Base-by-base conservation (phyloP, 1,284 basidiomycete species). In the Melampsora occidentalis region DNA sequence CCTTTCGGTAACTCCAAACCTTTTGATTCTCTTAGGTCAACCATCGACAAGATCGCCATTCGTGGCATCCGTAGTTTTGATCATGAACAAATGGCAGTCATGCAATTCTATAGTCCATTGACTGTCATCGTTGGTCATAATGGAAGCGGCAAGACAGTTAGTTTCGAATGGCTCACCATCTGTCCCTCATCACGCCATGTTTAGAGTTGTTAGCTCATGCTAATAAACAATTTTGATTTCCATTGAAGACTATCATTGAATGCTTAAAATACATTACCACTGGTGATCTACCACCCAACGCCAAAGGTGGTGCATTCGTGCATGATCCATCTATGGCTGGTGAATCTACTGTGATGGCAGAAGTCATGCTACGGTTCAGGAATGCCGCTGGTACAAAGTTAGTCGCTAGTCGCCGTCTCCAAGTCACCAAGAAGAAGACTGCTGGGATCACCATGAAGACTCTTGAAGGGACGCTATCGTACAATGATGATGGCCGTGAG, bases 71-170 rank as follows among this genome's bases (percentile, higher is more conserved):
- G 84, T 35, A 82, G 82, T 33, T 85, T 85, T 69, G 84, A 85
- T 85, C 93, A 97, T 87, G 97, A 97, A 81, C 89, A 91, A 80
- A 89, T 97, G 78, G 88, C 94, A 16, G 89, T 98, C 80, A 97
- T 99, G 83, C 93, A 99, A 83, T 99, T 99, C 85, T 97, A 94
- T 85, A 90, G 90, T 18, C 97, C 97, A 1, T 91, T 99, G 73
- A 99, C 97, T 0, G 95, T 99, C 82, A 99, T 99, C 79, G 95
- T 99, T 9, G 97, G 97, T 5, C 93, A 96, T 85, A 99, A 99
- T 84, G 97, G 97, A 18, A 95, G 92, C 80, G 97, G 97, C 69
- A 99, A 99, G 86, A 99, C 97, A 22, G 88, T 88, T 69, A 81
- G 85, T 79, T 2, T 18, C 25, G 61, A 42, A 57, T 31, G 10